Evolutionary conservation across 2,329 filamentous ascomycete genomes (phyloP), one percentile per base, ranked within the genome.

Genomic region (Apiospora arundinis): DNA sequence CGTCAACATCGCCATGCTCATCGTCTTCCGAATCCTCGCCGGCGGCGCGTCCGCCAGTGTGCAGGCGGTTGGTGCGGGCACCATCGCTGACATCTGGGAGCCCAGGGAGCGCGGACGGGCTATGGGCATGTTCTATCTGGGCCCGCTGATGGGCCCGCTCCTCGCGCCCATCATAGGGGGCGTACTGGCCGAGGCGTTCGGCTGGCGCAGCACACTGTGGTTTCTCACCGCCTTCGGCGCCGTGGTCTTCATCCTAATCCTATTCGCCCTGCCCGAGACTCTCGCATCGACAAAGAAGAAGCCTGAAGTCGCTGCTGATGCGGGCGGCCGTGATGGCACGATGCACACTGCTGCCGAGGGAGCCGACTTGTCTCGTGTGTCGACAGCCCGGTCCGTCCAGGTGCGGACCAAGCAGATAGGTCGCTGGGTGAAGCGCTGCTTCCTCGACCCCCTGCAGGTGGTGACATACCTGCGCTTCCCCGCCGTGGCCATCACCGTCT

Each of bases 111-210:
- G 94, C 68, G 94, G 94, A 2, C 85, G 84, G 21, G 93, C 93
- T n/a, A 96, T 96, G 93, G 90, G 92, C 49, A 83, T 93, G 52
- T 96, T 95, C 81, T 96, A 95, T 76, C 86, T 96, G 0, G 94
- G 94, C 0, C 93, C 94, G 0, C 82, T 96, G 11, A 87, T 91
- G 67, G 93, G 93, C 0, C 94, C 94, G 0, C 82, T 96, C 18
- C 80, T 95, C 7, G 90, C 92, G 0, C 94, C 94, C 1, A 92
- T 96, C 69, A 85, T 96, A 44, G 94, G 93, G 69, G 94, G 93
- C 60, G 89, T 87, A 0, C 82, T 97, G n/a, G 86, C 92, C 0
- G 83, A 93, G 75, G 85, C 81, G 7, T 91, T 92, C 77, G 90
- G 91, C 1, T 96, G 94, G 94, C 86, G 92, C 75, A 90, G 90